Evolutionary conservation across 2,329 filamentous ascomycete genomes (phyloP).

Genomic region (Paraphaeosphaeria minitans): DNA sequence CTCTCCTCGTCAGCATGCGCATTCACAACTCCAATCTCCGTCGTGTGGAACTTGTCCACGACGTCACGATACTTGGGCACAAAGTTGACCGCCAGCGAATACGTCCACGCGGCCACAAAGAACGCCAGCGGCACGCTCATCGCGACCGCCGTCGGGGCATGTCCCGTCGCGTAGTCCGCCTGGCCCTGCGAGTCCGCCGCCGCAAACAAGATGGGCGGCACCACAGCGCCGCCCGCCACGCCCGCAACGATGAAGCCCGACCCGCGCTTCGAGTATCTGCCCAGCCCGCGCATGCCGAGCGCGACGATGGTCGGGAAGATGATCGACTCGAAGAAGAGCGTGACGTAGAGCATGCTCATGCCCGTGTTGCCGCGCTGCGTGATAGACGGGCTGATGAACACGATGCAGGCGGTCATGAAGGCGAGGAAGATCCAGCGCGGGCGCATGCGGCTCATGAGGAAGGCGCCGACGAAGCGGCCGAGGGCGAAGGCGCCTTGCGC

Average conservation of each 20-base stretch:
- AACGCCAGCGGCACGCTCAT: slow-evolving; percentile 69
- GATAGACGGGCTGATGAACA: slow-evolving; percentile 62
- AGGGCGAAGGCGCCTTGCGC: slow-evolving; percentile 75
- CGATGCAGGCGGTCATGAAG: slow-evolving; percentile 68
- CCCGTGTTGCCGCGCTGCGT: slow-evolving; percentile 57
- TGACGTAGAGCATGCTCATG: slow-evolving; percentile 69
- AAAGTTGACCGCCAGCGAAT: slow-evolving; percentile 63
- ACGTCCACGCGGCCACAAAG: slow-evolving; percentile 54
- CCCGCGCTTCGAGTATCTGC: slow-evolving; percentile 77
- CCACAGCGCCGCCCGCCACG: slow-evolving; percentile 72
- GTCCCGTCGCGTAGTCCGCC: slow-evolving; percentile 21
- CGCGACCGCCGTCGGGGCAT: slow-evolving; percentile 59
- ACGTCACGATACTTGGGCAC: slow-evolving; percentile 66
- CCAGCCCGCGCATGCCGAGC: slow-evolving; percentile 75
- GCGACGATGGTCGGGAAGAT: slow-evolving; percentile 84
- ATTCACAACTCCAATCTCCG: slow-evolving; percentile 52
- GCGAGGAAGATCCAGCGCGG: slow-evolving; percentile 73
- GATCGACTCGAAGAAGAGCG: slow-evolving; percentile 81
- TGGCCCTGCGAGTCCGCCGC: slow-evolving; percentile 66
- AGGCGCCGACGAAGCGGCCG: slow-evolving; percentile 71
- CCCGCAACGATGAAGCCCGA: slow-evolving; percentile 74
- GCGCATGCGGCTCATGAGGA: slow-evolving; percentile 69
- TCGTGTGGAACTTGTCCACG: slow-evolving; percentile 61
- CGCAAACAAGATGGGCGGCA: slow-evolving; percentile 72
- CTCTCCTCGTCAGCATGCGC: slow-evolving; percentile 41